Evolutionary conservation across 371 early-diverging fungal species (phyloP).

Genomic region (Zychaea mexicana): DNA sequence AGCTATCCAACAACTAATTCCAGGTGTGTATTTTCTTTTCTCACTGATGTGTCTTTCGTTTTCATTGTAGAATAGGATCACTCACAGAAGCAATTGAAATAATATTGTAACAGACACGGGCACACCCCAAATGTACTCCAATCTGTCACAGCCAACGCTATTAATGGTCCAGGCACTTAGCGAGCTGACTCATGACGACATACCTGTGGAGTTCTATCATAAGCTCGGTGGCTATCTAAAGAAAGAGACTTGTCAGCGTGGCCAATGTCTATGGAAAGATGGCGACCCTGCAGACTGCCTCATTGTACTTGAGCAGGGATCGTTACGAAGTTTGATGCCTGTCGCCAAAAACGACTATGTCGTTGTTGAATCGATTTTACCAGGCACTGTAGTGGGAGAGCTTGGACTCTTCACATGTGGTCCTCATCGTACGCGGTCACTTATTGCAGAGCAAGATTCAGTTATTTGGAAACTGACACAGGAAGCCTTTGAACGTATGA

Average conservation of each 20-base stretch:
- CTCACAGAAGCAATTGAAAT: background rate
- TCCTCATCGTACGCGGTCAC: constrained; percentile 55
- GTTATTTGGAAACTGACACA: constrained; percentile 69
- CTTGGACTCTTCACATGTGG: constrained; percentile 63
- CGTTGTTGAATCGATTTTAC: constrained; percentile 71
- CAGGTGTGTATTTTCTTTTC: constrained; percentile 24
- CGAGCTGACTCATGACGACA: constrained; percentile 42
- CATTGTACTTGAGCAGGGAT: constrained; percentile 79
- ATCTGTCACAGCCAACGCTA: constrained; percentile 54
- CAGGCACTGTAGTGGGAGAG: constrained; percentile 82
- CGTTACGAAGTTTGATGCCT: constrained; percentile 62
- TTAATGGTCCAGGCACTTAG: constrained; percentile 71
- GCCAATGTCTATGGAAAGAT: constrained; percentile 65
- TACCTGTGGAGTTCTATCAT: constrained; percentile 57
- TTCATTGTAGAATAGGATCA: background rate
- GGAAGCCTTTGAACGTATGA: constrained; percentile 60
- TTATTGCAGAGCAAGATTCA: constrained; percentile 65
- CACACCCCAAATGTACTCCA: constrained; percentile 14
- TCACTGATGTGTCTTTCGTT: background rate
- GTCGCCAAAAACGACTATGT: constrained; percentile 41
- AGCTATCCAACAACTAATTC: constrained; percentile 39
- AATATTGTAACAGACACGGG: background rate
- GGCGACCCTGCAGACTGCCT: constrained; percentile 68
- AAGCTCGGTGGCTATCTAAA: constrained; percentile 66
- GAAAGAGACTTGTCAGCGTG: constrained; percentile 49